Evolutionary conservation across 805 yeast species (phyloP), one percentile per base, ranked within the genome.

Genomic region (Maudiozyma turicensis): DNA sequence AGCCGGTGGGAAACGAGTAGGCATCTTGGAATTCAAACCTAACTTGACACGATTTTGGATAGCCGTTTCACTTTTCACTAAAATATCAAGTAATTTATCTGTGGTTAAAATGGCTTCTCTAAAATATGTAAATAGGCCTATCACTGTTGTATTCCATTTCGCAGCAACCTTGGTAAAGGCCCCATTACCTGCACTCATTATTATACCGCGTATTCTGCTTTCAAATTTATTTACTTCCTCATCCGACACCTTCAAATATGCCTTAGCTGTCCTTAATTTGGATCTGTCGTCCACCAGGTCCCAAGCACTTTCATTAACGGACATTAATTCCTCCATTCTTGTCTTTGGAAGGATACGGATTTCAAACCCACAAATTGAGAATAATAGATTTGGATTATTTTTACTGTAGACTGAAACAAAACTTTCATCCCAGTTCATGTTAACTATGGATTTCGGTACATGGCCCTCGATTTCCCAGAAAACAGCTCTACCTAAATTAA

Each of bases 11-110:
- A 93, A 93, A 49, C 99, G 74, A 0, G 96, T 82, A 0, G 99
- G 99, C 99, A 93, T 93, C 67, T 93, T 93, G 11, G 98, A 91
- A 59, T 93, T 93, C 52, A 93, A 73, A 0, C 99, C 99, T 70
- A 91, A 77, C 63, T 93, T 93, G 15, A 93, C 96, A 55, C 95
- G 75, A 48, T 90, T 93, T 67, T 93, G 99, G 43, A 93, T 84
- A 60, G 86, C 83, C 0, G 96, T 90, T 60, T 93, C 99, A 55
- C 95, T 80, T 59, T 85, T 87, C 9, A 93, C 99, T 44, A 93
- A 70, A 3, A 81, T 72, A 62, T 90, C 96, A 9, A 93, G 70
- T 34, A 93, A 69, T 5, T 83, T 61, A 47, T 83, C 87, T 0
- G 99, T 89, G 0, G 91, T 75, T 8, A 90, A 81, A 7, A 86